Evolutionary conservation across 371 early-diverging fungal genomes (phyloP).

Genomic region (Mucor indicus): DNA sequence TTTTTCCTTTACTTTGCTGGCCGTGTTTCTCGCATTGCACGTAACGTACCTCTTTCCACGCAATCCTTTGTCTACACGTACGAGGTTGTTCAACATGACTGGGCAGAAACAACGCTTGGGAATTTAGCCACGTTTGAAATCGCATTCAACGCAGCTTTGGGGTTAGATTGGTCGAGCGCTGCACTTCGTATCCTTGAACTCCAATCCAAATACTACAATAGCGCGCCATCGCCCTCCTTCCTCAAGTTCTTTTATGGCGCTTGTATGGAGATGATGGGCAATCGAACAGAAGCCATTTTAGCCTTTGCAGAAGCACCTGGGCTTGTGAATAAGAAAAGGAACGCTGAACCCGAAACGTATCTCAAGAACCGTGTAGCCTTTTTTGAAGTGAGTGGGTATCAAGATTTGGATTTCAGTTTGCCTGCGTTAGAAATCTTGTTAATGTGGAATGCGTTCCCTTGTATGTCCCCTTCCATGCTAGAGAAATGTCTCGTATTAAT

Average conservation of each 20-base stretch:
- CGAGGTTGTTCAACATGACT: slow-evolving; percentile 43
- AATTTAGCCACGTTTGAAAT: slow-evolving; percentile 56
- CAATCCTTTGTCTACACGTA: slow-evolving; percentile 48
- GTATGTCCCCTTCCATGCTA: slow-evolving; percentile 44
- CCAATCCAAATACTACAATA: slow-evolving; percentile 46
- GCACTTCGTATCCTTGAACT: slow-evolving; percentile 42
- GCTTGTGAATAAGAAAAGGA: slow-evolving; percentile 47
- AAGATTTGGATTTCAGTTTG: slow-evolving; percentile 51
- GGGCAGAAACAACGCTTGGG: slow-evolving; percentile 46
- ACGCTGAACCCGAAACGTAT: slow-evolving; percentile 53
- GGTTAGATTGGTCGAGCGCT: slow-evolving; percentile 55
- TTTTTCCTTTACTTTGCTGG: slow-evolving; percentile 64
- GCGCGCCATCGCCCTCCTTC: slow-evolving; percentile 53
- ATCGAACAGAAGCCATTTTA: slow-evolving; percentile 49
- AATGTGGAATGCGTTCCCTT: slow-evolving; percentile 57
- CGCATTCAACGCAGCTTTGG: slow-evolving; percentile 56
- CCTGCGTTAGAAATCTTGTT: slow-evolving; percentile 57
- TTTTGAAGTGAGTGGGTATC: slow-evolving; percentile 54
- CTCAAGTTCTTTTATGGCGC: slow-evolving; percentile 59
- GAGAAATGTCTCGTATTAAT: slow-evolving; percentile 37
- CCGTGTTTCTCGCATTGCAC: slow-evolving; percentile 55
- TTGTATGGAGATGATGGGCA: slow-evolving; percentile 55
- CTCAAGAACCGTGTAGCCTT: slow-evolving; percentile 49
- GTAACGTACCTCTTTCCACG: slow-evolving; percentile 45
- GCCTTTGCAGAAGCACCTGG: slow-evolving; percentile 52